phyloP scores from a whole-genome alignment of 2,329 filamentous ascomycete genomes.

The Microsporum audouinii region DNA sequence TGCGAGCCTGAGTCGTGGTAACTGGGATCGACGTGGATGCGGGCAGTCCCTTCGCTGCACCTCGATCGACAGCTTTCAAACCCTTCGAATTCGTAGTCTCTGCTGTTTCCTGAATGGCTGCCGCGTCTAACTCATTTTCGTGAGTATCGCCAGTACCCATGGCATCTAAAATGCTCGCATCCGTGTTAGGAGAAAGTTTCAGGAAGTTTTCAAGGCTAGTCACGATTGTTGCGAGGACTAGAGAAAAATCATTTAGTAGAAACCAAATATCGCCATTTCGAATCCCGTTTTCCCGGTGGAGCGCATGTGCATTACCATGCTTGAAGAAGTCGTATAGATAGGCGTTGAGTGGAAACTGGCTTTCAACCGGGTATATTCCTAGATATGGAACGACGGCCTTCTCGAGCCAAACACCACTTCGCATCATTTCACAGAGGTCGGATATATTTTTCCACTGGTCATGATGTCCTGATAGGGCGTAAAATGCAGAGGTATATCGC shows the following conservation, averaged over 20 bases:
- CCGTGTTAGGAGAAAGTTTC: slow-evolving; percentile 16
- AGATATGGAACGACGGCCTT: slow-evolving; percentile 61
- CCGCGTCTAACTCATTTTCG: slow-evolving; percentile 17
- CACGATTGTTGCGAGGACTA: slow-evolving; percentile 32
- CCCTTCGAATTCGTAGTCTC: not conserved
- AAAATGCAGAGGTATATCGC: slow-evolving; percentile 48
- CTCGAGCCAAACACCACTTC: slow-evolving; percentile 62
- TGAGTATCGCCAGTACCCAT: slow-evolving; percentile 22
- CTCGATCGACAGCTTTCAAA: not conserved
- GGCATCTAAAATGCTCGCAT: slow-evolving; percentile 18
- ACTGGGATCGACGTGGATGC: not conserved
- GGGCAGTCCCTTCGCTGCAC: not conserved
- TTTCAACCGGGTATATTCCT: slow-evolving; percentile 47
- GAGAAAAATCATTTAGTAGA: slow-evolving; percentile 54
- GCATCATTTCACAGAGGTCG: slow-evolving; percentile 55
- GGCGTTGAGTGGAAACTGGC: slow-evolving; percentile 32
- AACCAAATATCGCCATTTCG: slow-evolving; percentile 61
- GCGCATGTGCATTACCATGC: slow-evolving; percentile 52
- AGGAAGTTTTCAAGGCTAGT: slow-evolving; percentile 25
- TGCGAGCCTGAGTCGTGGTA: slow-evolving; percentile 2
- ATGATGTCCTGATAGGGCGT: slow-evolving; percentile 56
- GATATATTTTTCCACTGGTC: slow-evolving; percentile 54
- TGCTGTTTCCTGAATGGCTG: not conserved
- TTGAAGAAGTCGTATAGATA: slow-evolving; percentile 63
- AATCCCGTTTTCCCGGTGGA: slow-evolving; percentile 56